Conservation (phyloP, 176 grass and related monocot genomes). For the Puccinellia tenuiflora region DNA sequence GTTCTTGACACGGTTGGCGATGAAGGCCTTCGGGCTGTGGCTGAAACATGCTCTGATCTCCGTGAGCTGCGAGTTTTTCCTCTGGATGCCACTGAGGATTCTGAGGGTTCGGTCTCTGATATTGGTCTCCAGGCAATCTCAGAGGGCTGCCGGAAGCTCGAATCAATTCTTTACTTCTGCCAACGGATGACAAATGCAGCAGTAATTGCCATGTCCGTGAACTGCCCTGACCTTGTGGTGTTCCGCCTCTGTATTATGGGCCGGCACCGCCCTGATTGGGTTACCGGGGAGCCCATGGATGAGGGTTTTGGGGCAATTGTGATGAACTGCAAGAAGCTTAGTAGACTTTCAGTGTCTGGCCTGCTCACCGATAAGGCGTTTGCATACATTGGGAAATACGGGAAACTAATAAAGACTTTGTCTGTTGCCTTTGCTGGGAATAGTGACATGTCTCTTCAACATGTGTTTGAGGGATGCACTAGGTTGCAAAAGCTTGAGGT, state of each 20-base stretch:
- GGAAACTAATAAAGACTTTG: constrained; percentile 63
- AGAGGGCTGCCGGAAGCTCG: constrained; percentile 71
- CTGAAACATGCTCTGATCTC: constrained; percentile 58
- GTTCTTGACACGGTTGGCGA: constrained; percentile 81
- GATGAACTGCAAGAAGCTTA: constrained; percentile 82
- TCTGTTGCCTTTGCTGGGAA: constrained; percentile 89
- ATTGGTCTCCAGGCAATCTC: constrained; percentile 63
- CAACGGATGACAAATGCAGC: constrained; percentile 80
- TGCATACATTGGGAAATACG: constrained; percentile 62
- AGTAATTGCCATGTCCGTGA: constrained; percentile 56
- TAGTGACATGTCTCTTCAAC: constrained; percentile 61
- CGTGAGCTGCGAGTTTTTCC: constrained; percentile 80
- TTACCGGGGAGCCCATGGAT: constrained; percentile 69
- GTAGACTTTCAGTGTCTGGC: constrained; percentile 79
- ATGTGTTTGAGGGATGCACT: constrained; percentile 75
- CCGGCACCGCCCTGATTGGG: constrained; percentile 53
- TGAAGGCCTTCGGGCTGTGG: constrained; percentile 71
- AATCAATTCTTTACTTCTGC: constrained; percentile 83
- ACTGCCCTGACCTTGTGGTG: constrained; percentile 71
- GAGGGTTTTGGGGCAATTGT: constrained; percentile 80
- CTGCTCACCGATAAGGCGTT: constrained; percentile 78
- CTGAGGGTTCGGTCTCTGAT: constrained; percentile 67
- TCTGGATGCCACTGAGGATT: constrained; percentile 56
- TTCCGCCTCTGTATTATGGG: constrained; percentile 97
- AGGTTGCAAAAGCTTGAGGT: constrained; percentile 81